Evolutionary conservation across 2,329 filamentous ascomycete species (phyloP), one percentile per base, ranked within the genome.

Genomic region (Lachnellula occidentalis): DNA sequence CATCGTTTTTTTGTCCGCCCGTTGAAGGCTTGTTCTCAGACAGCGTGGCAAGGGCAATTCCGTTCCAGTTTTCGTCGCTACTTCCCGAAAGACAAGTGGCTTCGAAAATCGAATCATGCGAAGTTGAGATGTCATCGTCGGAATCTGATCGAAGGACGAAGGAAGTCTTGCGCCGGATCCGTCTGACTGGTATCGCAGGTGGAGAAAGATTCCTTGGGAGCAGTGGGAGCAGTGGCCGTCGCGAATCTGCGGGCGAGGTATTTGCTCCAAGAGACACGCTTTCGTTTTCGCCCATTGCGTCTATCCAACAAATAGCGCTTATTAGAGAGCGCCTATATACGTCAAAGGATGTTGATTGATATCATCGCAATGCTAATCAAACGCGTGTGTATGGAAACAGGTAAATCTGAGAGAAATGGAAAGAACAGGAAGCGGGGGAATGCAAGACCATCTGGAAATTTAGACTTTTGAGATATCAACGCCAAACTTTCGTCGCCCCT

Each of bases 41-140:
- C 19, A 63, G 46, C 31, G 55, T 50, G 34, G 52, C 21, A 2
- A 57, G 41, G 21, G 65, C 60, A 17, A 57, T 52, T 51, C 56
- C 57, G 41, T 62, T 52, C 15, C 45, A 47, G 41, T 56, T 64
- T 6, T 65, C 65, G 14, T 67, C 67, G 46, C 66, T 67, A 47
- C 60, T 65, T 7, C 61, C 64, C 1, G 72, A 72, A 22, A 71
- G 58, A 53, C 63, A 70, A n/a, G 62, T 59, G 31, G 72, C 71
- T 55, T 73, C 70, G 58, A 65, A 72, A 27, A 74, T 65, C 15
- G 71, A 73, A 45, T 64, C 62, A 51, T 71, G 70, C 3, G 68
- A 61, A 57, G 71, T 73, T 2, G 70, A 68, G 22, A 58, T 61
- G 14, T 66, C 67, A 48, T 73, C 70, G 1, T 71, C 73, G 3